These are phyloP conservation scores for Phytophthora fragariaefolia DNA, from an alignment of 352 stramenopile species.

Conservation along the genomic window DNA sequence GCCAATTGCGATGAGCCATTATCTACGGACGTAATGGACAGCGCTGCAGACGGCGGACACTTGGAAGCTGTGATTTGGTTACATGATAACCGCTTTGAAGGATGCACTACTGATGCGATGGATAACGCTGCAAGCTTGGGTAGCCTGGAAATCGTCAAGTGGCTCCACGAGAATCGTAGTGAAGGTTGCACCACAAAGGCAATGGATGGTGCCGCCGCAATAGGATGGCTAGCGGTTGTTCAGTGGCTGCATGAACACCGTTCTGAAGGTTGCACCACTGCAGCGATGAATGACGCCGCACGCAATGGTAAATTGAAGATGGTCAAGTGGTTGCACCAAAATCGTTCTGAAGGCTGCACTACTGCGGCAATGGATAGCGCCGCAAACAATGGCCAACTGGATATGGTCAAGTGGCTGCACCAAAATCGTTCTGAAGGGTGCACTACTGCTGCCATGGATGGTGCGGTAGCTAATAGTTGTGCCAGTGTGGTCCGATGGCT, in stretches of 20 bases:
- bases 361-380: constrained; percentile 27
- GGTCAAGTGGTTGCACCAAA: constrained; percentile 21
- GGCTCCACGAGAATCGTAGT: constrained; percentile 16
- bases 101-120: no score
- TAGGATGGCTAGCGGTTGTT: not conserved
- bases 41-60: not conserved
- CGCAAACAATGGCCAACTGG: constrained; percentile 1
- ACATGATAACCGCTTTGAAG: not conserved
- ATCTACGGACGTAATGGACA: not conserved
- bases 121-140: no score
- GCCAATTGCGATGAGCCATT: not conserved
- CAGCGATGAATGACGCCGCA: constrained; percentile 25
- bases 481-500: constrained; percentile 9
- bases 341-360: constrained; percentile 22
- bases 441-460: constrained; percentile 25
- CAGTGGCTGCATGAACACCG: constrained; percentile 6
- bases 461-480: constrained; percentile 16
- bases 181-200: constrained; percentile 14
- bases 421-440: constrained; percentile 23
- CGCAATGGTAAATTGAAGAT: not conserved
- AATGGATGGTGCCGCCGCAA: constrained; percentile 14
- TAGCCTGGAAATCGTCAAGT: no score
- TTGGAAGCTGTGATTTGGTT: not conserved
- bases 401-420: constrained; percentile 22
- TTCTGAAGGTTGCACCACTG: constrained; percentile 16